Evolutionary conservation across 148 eudicot species (phyloP).

Genomic region (Oxyria digyna): DNA sequence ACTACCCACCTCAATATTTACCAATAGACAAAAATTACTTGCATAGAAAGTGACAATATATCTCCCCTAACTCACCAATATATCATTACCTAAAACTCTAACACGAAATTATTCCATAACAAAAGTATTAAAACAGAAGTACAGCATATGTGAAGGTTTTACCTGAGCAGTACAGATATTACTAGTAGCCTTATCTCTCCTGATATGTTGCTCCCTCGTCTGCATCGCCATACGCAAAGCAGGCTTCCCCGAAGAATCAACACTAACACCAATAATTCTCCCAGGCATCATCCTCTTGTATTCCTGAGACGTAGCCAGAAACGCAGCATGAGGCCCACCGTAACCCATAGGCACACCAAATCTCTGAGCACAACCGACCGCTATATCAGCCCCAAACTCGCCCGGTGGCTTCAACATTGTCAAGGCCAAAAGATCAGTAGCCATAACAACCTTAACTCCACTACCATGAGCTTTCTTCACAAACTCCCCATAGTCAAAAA

Average conservation of each 20-base stretch:
- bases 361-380: slow-evolving; percentile 95
- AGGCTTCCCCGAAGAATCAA: slow-evolving; percentile 80
- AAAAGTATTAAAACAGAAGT: not conserved
- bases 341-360: slow-evolving; percentile 99
- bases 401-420: slow-evolving; percentile 92
- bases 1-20: too few relatives aligned
- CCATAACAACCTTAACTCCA: slow-evolving; percentile 96
- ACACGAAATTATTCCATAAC: too few relatives aligned
- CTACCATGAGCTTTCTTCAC: slow-evolving; percentile 75
- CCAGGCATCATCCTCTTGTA: slow-evolving; percentile 99
- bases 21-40: too few relatives aligned
- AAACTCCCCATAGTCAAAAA: slow-evolving; percentile 78
- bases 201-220: slow-evolving; percentile 94
- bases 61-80: too few relatives aligned
- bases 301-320: slow-evolving; percentile 90
- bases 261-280: slow-evolving; percentile 87
- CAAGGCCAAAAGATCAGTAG: slow-evolving; percentile 82
- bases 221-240: slow-evolving; percentile 98
- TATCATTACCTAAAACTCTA: too few relatives aligned
- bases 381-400: slow-evolving; percentile 83
- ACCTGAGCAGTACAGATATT: slow-evolving; percentile 99
- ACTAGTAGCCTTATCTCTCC: slow-evolving; percentile 94
- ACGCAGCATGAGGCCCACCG: slow-evolving; percentile 98
- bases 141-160: not conserved
- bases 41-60: too few relatives aligned